Evolutionary conservation across 2,329 filamentous ascomycete genomes (phyloP), one percentile per base, ranked within the genome.

Genomic region (Oidium heveae): DNA sequence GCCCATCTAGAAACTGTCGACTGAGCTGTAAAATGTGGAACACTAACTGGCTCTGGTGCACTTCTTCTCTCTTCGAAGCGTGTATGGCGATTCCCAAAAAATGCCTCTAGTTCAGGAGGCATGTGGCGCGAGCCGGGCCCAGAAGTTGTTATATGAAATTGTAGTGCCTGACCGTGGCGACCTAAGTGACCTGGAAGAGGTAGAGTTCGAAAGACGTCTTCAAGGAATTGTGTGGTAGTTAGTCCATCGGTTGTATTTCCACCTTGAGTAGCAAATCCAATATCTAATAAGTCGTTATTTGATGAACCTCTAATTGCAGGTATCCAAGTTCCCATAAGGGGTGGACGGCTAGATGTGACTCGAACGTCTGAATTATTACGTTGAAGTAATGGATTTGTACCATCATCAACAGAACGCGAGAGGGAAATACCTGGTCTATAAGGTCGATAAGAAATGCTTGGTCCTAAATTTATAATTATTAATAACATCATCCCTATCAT

Each of bases 321-420:
- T 54, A 83, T 69, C 51, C 75, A 70, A 53, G 71, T 71, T n/a
- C 71, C 67, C 33, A 74, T 64, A 37, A 71, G 68, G 41, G 68
- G 66, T 47, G 69, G 68, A 51, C 75, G 74, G 53, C 74, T 71
- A 9, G 71, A 63, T 36, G 63, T 63, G 18, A 78, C 73, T 55
- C 69, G 68, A 22, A 70, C 68, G 51, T 64, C 54, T 39, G 58
- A 53, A 50, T 57, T 67, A 49, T 68, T 67, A 55, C 85, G 81
- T 59, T 87, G 82, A 54, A 96, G 76, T 13, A 96, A 72, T 46
- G 89, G 89, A 63, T 96, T 95, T 22, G 80, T 74, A 3, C 86
- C 87, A 64, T 95, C 88, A 59, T 94, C 86, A 32, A 72, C 72
- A 55, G 75, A 73, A 54, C 75, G 69, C 34, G 74, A 70, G 20